Conservation (phyloP, 495 filamentous ascomycete genomes). For the Hamigera avellanea region DNA sequence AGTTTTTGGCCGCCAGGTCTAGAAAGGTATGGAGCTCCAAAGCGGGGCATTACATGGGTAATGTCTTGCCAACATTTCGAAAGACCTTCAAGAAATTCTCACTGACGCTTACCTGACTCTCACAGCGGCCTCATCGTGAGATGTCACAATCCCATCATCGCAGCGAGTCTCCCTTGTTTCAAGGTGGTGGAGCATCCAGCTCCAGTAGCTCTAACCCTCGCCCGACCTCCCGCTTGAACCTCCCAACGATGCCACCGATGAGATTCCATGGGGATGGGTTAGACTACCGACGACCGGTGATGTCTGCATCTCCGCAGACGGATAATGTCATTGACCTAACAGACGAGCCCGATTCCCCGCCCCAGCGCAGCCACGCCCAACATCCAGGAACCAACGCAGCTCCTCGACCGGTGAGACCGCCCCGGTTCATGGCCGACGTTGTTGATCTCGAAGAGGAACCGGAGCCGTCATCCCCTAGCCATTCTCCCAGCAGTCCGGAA, state of each 20-base stretch:
- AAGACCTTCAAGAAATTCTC: too few species aligned
- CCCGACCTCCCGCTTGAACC: conserved; percentile 6
- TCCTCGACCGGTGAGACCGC: conserved; percentile 11
- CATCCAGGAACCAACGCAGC: neutral
- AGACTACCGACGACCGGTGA: conserved; percentile 38
- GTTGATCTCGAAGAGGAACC: conserved; percentile 22
- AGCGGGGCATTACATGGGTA: conserved; percentile 15
- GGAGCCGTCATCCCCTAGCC: conserved; percentile 4
- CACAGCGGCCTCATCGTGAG: conserved; percentile 27
- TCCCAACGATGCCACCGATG: conserved; percentile 15
- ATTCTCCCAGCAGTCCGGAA: conserved; percentile 23
- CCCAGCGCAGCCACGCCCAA: conserved; percentile 4
- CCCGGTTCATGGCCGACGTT: conserved; percentile 19
- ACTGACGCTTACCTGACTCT: neutral
- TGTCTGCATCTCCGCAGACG: conserved; percentile 12
- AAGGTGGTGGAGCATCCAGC: conserved; percentile 12
- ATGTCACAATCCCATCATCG: conserved; percentile 23
- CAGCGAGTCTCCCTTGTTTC: conserved; percentile 11
- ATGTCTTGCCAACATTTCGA: neutral
- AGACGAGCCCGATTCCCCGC: conserved; percentile 31
- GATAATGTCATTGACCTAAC: conserved; percentile 45
- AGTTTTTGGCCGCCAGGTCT: conserved; percentile 28
- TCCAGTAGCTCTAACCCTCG: conserved; percentile 7
- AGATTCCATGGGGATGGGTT: conserved; percentile 35
- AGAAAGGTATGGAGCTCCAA: conserved; percentile 22